phyloP scores from a whole-genome alignment of 805 yeast species.

The Yamadazyma philogaea region DNA sequence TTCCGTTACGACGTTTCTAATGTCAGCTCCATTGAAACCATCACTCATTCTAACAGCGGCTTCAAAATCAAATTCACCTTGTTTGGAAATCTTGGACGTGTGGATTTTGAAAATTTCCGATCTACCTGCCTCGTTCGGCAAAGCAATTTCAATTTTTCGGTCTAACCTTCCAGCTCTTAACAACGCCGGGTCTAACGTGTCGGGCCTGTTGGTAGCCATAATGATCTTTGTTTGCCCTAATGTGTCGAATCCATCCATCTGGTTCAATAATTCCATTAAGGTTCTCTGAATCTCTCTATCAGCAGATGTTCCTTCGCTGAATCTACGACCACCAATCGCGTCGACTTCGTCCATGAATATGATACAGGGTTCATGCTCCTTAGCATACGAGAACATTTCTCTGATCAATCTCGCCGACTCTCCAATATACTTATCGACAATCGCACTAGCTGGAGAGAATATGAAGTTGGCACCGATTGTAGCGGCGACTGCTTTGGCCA shows the following conservation, averaged over 20 bases:
- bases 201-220: conserved; percentile 99
- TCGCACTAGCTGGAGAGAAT: conserved; percentile 97
- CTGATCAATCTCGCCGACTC: conserved; percentile 95
- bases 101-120: conserved; percentile 93
- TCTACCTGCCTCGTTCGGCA: conserved; percentile 95
- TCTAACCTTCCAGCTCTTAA: conserved; percentile 97
- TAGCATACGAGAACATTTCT: conserved; percentile 97
- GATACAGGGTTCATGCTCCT: conserved; percentile 96
- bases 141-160: conserved; percentile 90
- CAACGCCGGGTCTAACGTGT: conserved; percentile 94
- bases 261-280: conserved; percentile 92
- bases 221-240: conserved; percentile 95
- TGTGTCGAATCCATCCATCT: conserved; percentile 98
- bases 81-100: conserved; percentile 76
- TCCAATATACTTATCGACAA: conserved; percentile 96
- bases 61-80: conserved; percentile 95
- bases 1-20: conserved; percentile 95
- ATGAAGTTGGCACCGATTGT: conserved; percentile 97
- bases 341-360: conserved; percentile 98
- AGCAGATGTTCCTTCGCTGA: conserved; percentile 96
- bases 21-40: conserved; percentile 98
- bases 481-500: conserved; percentile 98
- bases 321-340: conserved; percentile 98
- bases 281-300: conserved; percentile 99
- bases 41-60: conserved; percentile 98